Evolutionary conservation across 1,284 basidiomycete species (phyloP).

Genomic region (Wallemia mellicola): DNA sequence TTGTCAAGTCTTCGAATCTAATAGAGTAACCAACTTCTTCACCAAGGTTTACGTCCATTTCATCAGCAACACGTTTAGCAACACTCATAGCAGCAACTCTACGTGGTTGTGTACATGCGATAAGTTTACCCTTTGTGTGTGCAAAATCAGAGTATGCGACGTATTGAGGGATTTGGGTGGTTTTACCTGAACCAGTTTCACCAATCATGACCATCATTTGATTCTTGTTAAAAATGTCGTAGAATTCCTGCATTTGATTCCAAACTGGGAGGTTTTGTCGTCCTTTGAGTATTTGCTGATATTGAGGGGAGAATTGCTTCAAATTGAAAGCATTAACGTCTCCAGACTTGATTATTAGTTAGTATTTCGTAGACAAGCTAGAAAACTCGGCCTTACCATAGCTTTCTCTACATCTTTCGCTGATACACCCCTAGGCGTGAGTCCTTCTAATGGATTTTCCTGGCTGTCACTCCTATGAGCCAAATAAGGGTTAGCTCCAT

Average conservation of each 20-base stretch:
- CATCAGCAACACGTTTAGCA: conserved; percentile 90
- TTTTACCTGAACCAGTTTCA: conserved; percentile 94
- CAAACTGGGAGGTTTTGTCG: conserved; percentile 77
- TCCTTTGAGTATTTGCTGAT: conserved; percentile 55
- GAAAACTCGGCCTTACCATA: no score
- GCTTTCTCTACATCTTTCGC: conserved; percentile 38
- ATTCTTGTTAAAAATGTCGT: conserved; percentile 49
- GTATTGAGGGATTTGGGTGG: conserved; percentile 94
- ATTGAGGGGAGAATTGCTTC: conserved; percentile 39
- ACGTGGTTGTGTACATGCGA: conserved; percentile 90
- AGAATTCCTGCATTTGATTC: conserved; percentile 74
- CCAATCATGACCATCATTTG: conserved; percentile 91
- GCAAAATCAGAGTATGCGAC: conserved; percentile 78
- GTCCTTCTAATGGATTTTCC: conserved; percentile 36
- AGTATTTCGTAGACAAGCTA: no score
- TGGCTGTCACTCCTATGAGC: conserved; percentile 19
- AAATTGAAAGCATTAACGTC: conserved; percentile 71
- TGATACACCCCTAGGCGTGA: conserved; percentile 44
- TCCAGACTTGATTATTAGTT: conserved; percentile 27
- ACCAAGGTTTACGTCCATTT: conserved; percentile 79
- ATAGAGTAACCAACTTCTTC: conserved; percentile 94
- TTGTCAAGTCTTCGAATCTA: conserved; percentile 95
- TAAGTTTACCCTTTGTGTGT: conserved; percentile 56
- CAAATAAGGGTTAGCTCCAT: conserved; percentile 27
- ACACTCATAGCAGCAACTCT: conserved; percentile 95